Conservation (phyloP, 2,329 filamentous ascomycete species). For the Arthrobotrys conoides region DNA sequence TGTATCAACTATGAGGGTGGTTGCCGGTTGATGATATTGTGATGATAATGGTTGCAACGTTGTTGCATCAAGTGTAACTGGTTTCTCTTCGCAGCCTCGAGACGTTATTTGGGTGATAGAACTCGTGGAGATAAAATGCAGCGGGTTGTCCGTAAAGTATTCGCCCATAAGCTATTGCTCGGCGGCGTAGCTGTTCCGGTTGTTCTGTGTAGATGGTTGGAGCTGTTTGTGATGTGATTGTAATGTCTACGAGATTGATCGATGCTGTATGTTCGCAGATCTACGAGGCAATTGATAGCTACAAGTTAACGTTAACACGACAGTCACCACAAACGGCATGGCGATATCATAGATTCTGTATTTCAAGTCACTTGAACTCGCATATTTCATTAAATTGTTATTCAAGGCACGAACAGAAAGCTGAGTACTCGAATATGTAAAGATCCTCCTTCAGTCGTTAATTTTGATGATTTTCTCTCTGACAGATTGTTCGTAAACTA, state of each 20-base stretch:
- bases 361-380: neutral
- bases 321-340: neutral
- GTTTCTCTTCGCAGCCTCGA: too few species aligned
- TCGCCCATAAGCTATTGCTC: too few species aligned
- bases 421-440: neutral
- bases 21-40: neutral
- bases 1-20: neutral
- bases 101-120: neutral
- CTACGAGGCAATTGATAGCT: neutral
- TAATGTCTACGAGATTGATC: too few species aligned
- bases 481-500: neutral
- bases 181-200: too few species aligned
- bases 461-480: neutral
- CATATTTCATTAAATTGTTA: neutral
- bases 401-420: neutral
- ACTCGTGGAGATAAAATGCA: too few species aligned
- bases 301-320: too few species aligned
- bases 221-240: neutral
- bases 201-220: neutral
- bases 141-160: too few species aligned
- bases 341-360: neutral
- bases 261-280: neutral
- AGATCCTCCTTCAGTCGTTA: neutral
- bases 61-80: neutral
- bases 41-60: neutral